A percentile compares a stretch with the other conserved stretches of the same genome.
Evolutionary conservation across 108 stramenopile genomes (phyloP).

Genomic region (Craspedostauros australis): DNA sequence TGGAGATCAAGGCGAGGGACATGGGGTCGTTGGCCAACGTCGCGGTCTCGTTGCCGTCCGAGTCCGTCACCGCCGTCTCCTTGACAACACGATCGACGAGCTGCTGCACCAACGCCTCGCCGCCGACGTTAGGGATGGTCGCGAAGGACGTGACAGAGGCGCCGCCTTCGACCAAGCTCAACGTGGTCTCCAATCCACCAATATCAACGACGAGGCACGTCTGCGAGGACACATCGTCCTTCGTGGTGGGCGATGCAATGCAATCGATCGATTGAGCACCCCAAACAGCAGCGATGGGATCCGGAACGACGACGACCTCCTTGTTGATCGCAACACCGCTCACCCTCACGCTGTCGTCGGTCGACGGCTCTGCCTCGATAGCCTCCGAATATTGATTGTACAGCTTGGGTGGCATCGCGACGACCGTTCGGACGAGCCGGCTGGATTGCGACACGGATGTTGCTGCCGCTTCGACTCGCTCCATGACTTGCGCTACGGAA

Average conservation of each 20-base stretch:
- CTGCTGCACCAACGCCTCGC: slow-evolving; percentile 54
- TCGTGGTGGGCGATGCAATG: slow-evolving; percentile 26
- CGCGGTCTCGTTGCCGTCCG: slow-evolving; percentile 2
- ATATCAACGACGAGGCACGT: slow-evolving; percentile 61
- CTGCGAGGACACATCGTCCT: slow-evolving; percentile 11
- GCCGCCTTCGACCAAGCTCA: slow-evolving; percentile 50
- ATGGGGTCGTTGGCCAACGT: slow-evolving; percentile 19
- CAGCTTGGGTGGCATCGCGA: slow-evolving; percentile 27
- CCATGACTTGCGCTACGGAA: slow-evolving; percentile 30
- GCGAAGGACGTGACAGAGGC: slow-evolving; percentile 26
- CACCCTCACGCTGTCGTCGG: background rate
- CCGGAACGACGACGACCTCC: slow-evolving; percentile 37
- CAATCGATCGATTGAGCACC: slow-evolving; percentile 56
- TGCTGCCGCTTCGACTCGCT: slow-evolving; percentile 13
- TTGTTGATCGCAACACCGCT: background rate
- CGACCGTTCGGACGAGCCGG: slow-evolving; percentile 17
- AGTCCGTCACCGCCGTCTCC: too few relatives aligned
- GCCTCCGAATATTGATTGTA: slow-evolving; percentile 20
- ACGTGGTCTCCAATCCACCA: slow-evolving; percentile 43
- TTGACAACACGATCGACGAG: slow-evolving; percentile 39
- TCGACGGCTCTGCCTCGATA: too few relatives aligned
- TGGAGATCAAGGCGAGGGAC: slow-evolving; percentile 24
- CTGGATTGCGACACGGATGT: background rate
- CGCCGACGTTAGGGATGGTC: slow-evolving; percentile 52
- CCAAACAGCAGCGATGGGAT: slow-evolving; percentile 65